Evolutionary conservation across 306 rosid species (phyloP).

Genomic region (Cicer arietinum): DNA sequence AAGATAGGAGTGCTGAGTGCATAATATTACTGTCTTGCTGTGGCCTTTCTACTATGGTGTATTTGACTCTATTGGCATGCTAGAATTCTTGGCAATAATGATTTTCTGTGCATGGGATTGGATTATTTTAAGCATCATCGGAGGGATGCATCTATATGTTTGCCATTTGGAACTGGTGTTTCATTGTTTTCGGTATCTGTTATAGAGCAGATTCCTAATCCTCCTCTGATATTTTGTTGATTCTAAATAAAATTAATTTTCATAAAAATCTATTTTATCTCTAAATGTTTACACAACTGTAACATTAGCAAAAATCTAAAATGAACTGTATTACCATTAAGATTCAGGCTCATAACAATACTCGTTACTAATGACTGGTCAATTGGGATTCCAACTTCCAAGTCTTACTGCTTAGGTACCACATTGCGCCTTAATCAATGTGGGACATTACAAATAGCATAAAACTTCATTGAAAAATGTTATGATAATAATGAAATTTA

Average conservation of each 20-base stretch:
- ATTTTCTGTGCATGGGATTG: neutral
- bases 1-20: conserved; percentile 14
- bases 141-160: neutral
- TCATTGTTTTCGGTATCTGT: conserved; percentile 7
- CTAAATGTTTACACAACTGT: neutral
- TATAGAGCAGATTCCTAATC: conserved; percentile 1
- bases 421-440: neutral
- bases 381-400: neutral
- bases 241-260: too few species aligned
- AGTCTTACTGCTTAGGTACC: neutral
- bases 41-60: conserved; percentile 23
- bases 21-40: conserved; percentile 1
- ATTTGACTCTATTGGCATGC: conserved; percentile 33
- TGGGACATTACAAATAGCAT: neutral
- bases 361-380: neutral
- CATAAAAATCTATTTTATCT: neutral
- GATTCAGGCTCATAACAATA: neutral
- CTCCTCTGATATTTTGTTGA: too few species aligned
- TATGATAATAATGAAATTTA: conserved; percentile 17
- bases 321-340: neutral
- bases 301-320: neutral
- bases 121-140: conserved; percentile 3
- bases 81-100: conserved; percentile 15
- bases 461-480: conserved; percentile 10
- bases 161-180: neutral